These are phyloP conservation scores for Clonostachys solani DNA, from an alignment of 2,329 filamentous ascomycete genomes.

Conservation along the genomic window DNA sequence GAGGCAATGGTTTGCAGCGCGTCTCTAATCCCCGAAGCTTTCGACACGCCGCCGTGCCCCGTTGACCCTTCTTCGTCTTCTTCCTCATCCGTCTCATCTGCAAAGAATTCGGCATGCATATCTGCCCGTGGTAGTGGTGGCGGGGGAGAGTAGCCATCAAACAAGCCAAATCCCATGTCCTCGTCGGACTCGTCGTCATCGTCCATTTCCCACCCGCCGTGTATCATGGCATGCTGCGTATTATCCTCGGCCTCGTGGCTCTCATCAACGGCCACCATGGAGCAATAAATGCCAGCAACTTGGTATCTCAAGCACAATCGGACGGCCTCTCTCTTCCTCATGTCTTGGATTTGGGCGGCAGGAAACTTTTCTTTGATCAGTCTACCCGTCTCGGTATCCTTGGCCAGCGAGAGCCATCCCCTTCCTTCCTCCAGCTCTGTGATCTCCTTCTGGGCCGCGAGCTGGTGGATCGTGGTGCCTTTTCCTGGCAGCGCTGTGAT, in stretches of 20 bases:
- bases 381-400: slow-evolving; percentile 31
- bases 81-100: neutral
- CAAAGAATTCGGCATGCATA: too few relatives aligned
- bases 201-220: neutral
- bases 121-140: too few relatives aligned
- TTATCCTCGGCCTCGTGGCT: too few relatives aligned
- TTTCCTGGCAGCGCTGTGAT: slow-evolving; percentile 41
- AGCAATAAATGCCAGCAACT: slow-evolving; percentile 66
- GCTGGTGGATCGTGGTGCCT: slow-evolving; percentile 60
- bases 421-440: slow-evolving; percentile 66
- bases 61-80: neutral
- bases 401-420: slow-evolving; percentile 58
- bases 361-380: slow-evolving; percentile 41
- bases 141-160: too few relatives aligned
- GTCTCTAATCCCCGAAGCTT: neutral
- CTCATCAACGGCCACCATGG: slow-evolving; percentile 62
- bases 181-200: too few relatives aligned
- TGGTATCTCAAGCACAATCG: slow-evolving; percentile 62
- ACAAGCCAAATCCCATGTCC: too few relatives aligned
- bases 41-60: neutral
- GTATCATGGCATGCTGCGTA: too few relatives aligned
- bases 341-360: slow-evolving; percentile 46
- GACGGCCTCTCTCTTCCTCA: slow-evolving; percentile 63
- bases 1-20: slow-evolving; percentile 34
- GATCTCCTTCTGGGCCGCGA: slow-evolving; percentile 64